A percentile compares a stretch with the other conserved stretches of the same genome.
Evolutionary conservation across 2,329 filamentous ascomycete species (phyloP).

Genomic region (Fusarium acutatum): DNA sequence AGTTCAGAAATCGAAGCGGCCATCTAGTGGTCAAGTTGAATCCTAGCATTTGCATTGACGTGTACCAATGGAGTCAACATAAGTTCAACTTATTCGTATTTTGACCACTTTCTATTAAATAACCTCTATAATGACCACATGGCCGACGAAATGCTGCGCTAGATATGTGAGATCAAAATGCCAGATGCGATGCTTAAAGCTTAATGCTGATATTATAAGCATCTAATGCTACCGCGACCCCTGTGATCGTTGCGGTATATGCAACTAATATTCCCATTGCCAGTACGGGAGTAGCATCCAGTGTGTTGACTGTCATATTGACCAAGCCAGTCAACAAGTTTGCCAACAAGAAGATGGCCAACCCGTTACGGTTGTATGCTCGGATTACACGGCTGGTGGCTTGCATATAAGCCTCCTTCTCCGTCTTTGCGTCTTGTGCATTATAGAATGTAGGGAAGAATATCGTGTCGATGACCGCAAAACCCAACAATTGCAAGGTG

Average conservation of each 20-base stretch:
- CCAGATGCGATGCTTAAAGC: constrained; percentile 53
- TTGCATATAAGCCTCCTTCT: constrained; percentile 69
- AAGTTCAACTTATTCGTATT: neutral
- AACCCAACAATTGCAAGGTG: constrained; percentile 79
- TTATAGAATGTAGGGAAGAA: constrained; percentile 80
- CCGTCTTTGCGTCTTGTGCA: constrained; percentile 61
- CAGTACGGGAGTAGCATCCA: constrained; percentile 70
- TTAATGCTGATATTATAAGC: constrained; percentile 74
- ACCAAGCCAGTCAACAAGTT: constrained; percentile 90
- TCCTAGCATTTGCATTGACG: neutral
- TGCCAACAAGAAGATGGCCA: constrained; percentile 84
- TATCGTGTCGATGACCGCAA: constrained; percentile 78
- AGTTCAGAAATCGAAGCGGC: neutral
- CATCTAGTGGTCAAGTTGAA: neutral
- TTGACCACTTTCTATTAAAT: neutral
- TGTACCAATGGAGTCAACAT: neutral
- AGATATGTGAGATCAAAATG: neutral
- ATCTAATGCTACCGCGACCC: constrained; percentile 73
- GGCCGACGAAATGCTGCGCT: neutral
- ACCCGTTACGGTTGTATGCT: constrained; percentile 88
- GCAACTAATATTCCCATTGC: constrained; percentile 79
- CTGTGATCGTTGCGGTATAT: constrained; percentile 75
- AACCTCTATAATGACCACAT: neutral
- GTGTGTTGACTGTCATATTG: constrained; percentile 85
- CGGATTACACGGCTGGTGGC: constrained; percentile 84